These are phyloP conservation scores for Backusella psychrophila DNA, from an alignment of 192 early-diverging fungal genomes.

Conservation along the genomic window DNA sequence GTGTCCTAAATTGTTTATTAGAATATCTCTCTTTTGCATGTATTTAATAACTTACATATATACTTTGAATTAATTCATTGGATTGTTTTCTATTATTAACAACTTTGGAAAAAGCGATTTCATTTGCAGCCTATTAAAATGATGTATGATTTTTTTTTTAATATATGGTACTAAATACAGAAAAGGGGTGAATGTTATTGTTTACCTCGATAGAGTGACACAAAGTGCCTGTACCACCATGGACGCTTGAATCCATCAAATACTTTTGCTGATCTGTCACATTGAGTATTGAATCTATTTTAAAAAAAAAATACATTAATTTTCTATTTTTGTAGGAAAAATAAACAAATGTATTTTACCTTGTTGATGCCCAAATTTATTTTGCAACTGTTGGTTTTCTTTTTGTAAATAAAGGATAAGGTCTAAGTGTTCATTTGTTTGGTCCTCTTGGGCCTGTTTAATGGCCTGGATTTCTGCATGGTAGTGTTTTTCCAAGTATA, in stretches of 20 bases:
- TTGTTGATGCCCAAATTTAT: not conserved
- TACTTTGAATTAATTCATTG: conserved; percentile 7
- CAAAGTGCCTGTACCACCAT: not conserved
- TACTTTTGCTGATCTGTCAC: not conserved
- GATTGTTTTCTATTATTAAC: not conserved
- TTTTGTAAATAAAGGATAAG: not conserved
- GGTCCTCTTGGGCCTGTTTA: not conserved
- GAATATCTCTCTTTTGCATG: not conserved
- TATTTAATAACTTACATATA: not conserved
- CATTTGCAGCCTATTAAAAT: conserved; percentile 1
- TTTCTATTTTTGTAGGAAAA: not conserved
- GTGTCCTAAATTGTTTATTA: not conserved
- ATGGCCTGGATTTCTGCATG: conserved; percentile 2
- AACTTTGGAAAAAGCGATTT: not conserved
- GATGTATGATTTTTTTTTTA: not conserved
- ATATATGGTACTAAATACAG: not conserved
- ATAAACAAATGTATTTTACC: not conserved
- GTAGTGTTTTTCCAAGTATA: not conserved
- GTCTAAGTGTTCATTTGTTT: conserved; percentile 1
- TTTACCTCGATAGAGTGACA: conserved; percentile 6
- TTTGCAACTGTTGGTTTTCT: not conserved
- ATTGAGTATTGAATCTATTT: not conserved
- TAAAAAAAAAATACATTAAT: not conserved
- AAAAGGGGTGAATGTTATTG: conserved; percentile 3
- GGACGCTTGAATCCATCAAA: not conserved